Evolutionary conservation across 1,139 yeast species (phyloP).

Genomic region (Sugiyamaella grinbergsii): DNA sequence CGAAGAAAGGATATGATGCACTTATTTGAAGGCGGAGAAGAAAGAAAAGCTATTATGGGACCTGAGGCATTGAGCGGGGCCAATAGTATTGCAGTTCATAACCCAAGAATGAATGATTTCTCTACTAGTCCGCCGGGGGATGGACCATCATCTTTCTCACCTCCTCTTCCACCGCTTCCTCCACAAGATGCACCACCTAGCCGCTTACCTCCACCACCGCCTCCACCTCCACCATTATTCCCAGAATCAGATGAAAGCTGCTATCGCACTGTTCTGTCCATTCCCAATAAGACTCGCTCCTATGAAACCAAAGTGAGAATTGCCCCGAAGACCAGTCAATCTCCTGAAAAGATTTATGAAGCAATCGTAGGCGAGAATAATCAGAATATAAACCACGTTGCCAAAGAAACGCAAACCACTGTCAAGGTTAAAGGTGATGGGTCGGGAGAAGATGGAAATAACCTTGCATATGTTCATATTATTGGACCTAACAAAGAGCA

Average conservation of each 20-base stretch:
- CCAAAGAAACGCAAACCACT: conserved; percentile 40
- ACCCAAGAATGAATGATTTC: not conserved
- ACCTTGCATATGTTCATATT: conserved; percentile 41
- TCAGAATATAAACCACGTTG: conserved; percentile 46
- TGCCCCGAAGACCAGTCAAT: conserved; percentile 30
- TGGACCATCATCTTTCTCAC: too few species aligned
- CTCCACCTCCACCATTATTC: not conserved
- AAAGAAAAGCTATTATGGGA: conserved; percentile 12
- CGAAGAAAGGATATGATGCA: conserved; percentile 27
- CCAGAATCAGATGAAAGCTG: not conserved
- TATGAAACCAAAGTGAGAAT: conserved; percentile 38
- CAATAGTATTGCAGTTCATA: conserved; percentile 6
- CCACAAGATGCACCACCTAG: not conserved
- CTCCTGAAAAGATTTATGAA: conserved; percentile 39
- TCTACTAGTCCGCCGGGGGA: not conserved
- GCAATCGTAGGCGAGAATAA: conserved; percentile 43
- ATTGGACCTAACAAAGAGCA: conserved; percentile 36
- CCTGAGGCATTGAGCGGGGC: conserved; percentile 9
- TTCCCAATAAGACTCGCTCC: not conserved
- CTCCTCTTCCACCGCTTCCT: not conserved
- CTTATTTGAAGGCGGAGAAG: conserved; percentile 10
- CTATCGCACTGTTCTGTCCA: not conserved
- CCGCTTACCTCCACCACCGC: not conserved
- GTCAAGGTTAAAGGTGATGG: conserved; percentile 46
- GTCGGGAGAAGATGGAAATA: conserved; percentile 42